These are phyloP conservation scores for Fusarium napiforme DNA, from an alignment of 2,329 filamentous ascomycete genomes.

Conservation along the genomic window DNA sequence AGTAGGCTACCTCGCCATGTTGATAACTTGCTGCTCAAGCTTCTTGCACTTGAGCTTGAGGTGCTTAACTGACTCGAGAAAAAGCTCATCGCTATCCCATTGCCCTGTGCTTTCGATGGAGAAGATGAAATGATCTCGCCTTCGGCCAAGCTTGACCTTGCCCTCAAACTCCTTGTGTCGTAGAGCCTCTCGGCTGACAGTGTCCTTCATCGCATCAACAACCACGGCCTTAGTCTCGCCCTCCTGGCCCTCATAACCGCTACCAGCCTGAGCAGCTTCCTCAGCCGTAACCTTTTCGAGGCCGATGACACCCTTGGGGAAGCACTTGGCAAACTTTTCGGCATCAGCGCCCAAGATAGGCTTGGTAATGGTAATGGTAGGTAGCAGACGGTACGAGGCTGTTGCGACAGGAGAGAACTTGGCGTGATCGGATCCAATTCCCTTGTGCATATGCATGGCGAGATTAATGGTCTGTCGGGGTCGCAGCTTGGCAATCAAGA, in stretches of 20 bases:
- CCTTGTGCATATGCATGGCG: slow-evolving; percentile 94
- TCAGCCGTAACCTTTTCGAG: slow-evolving; percentile 76
- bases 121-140: slow-evolving; percentile 98
- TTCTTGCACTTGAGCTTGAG: slow-evolving; percentile 85
- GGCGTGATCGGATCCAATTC: slow-evolving; percentile 91
- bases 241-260: slow-evolving; percentile 77
- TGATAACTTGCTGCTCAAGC: slow-evolving; percentile 76
- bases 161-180: slow-evolving; percentile 92
- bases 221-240: slow-evolving; percentile 92
- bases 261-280: slow-evolving; percentile 69
- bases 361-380: slow-evolving; percentile 82
- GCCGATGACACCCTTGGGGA: slow-evolving; percentile 87
- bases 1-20: slow-evolving; percentile 64
- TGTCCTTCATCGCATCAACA: slow-evolving; percentile 88
- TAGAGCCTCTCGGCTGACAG: slow-evolving; percentile 91
- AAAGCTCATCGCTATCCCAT: slow-evolving; percentile 92
- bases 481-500: slow-evolving; percentile 91
- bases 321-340: slow-evolving; percentile 89
- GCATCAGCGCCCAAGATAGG: slow-evolving; percentile 91
- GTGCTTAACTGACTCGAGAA: slow-evolving; percentile 87
- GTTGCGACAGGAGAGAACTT: slow-evolving; percentile 98
- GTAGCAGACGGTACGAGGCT: slow-evolving; percentile 90
- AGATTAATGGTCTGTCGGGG: slow-evolving; percentile 89
- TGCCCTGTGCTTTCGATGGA: slow-evolving; percentile 94
- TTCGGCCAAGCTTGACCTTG: slow-evolving; percentile 92